A percentile compares a stretch with the other conserved stretches of the same genome.
Conservation (phyloP, 2,329 filamentous ascomycete species). For the Colletotrichum abscissum region DNA sequence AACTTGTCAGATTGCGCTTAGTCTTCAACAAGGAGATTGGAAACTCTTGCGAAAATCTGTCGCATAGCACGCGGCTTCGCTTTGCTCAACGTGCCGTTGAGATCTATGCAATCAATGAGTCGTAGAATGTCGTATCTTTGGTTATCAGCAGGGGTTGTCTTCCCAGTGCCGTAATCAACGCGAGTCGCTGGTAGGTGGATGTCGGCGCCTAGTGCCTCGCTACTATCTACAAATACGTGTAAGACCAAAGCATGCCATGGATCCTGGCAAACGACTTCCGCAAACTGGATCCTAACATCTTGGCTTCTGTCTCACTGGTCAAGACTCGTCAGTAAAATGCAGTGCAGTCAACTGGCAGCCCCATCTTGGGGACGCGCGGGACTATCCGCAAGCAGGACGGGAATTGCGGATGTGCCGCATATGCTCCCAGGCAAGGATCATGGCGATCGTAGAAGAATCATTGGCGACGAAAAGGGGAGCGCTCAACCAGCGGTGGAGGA, state of each 20-base stretch:
- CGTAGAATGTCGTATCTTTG: neutral
- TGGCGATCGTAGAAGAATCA: neutral
- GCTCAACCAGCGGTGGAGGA: neutral
- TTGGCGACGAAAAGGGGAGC: neutral
- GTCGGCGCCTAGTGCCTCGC: neutral
- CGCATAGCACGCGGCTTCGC: neutral
- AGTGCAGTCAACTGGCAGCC: neutral
- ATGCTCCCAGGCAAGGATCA: neutral
- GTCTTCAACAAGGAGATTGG: neutral
- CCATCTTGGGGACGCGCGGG: constrained; percentile 2
- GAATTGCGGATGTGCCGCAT: neutral
- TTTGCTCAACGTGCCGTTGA: neutral
- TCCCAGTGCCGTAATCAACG: neutral
- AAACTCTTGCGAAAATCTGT: neutral
- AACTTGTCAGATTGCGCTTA: neutral
- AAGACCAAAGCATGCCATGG: neutral
- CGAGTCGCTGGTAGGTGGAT: neutral
- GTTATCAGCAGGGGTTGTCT: neutral
- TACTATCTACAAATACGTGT: neutral
- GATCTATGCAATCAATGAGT: neutral
- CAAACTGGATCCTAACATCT: neutral
- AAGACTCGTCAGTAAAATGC: neutral
- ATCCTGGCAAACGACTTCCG: neutral
- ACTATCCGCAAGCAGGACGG: constrained; percentile 10
- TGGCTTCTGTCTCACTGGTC: neutral